Evolutionary conservation across 768 basidiomycete species (phyloP).

Genomic region (Boletus rufocinnamomeus): DNA sequence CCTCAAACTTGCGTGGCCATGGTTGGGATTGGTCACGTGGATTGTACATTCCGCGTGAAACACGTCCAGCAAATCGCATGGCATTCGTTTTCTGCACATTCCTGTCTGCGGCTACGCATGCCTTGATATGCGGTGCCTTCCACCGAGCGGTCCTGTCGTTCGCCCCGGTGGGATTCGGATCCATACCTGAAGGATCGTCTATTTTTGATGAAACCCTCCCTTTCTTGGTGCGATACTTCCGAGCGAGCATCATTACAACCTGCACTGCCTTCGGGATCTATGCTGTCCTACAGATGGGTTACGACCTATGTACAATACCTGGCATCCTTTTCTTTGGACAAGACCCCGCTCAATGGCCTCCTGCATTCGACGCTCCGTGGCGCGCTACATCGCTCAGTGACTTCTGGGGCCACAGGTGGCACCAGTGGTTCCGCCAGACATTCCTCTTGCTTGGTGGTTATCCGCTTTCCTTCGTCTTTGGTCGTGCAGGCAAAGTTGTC

Average conservation of each 20-base stretch:
- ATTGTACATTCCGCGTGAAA: conserved; percentile 36
- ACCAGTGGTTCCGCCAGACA: conserved; percentile 35
- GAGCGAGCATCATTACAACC: conserved; percentile 47
- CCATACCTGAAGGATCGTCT: conserved; percentile 20
- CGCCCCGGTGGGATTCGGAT: conserved; percentile 36
- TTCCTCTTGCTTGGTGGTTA: conserved; percentile 35
- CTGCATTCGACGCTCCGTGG: conserved; percentile 37
- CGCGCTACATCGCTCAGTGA: conserved; percentile 37
- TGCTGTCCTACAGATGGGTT: conserved; percentile 41
- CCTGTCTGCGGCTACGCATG: conserved; percentile 35
- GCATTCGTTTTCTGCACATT: conserved; percentile 42
- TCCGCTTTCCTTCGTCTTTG: conserved; percentile 40
- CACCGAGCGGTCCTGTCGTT: conserved; percentile 51
- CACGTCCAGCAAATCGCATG: conserved; percentile 39
- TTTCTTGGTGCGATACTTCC: conserved; percentile 28
- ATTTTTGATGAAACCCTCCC: conserved; percentile 39
- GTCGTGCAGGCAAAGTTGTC: conserved; percentile 49
- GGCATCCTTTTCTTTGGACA: conserved; percentile 33
- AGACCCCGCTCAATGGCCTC: conserved; percentile 36
- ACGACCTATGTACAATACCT: conserved; percentile 24
- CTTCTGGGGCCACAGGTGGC: conserved; percentile 44
- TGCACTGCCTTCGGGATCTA: conserved; percentile 48
- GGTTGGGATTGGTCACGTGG: conserved; percentile 61
- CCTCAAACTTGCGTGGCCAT: conserved; percentile 52
- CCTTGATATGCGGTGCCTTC: conserved; percentile 45